These are phyloP conservation scores for Hippophae gyantsensis DNA, from an alignment of 306 rosid genomes.

Conservation along the genomic window DNA sequence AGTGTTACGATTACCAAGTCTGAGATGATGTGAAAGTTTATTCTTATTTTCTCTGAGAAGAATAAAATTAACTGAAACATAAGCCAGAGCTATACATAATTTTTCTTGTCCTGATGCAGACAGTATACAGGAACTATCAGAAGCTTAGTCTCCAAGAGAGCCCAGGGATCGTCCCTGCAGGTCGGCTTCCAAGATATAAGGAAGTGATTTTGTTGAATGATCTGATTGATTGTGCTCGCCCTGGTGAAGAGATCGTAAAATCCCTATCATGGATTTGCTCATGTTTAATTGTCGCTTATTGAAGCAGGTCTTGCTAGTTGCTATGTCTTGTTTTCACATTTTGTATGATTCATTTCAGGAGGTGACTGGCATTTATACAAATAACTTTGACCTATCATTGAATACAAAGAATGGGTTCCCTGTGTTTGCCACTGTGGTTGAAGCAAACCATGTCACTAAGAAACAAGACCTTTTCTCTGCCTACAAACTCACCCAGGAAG, in stretches of 20 bases:
- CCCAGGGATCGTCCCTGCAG: slow-evolving; percentile 99
- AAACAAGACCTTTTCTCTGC: slow-evolving; percentile 95
- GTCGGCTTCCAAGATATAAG: slow-evolving; percentile 95
- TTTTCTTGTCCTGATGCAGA: slow-evolving; percentile 40
- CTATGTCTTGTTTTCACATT: slow-evolving; percentile 14
- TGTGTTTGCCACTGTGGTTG: slow-evolving; percentile 96
- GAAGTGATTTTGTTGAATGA: slow-evolving; percentile 94
- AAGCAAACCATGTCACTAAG: slow-evolving; percentile 84
- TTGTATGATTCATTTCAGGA: slow-evolving; percentile 48
- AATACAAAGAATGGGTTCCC: slow-evolving; percentile 98
- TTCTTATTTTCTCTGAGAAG: neutral
- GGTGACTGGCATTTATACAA: slow-evolving; percentile 90
- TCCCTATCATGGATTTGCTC: slow-evolving; percentile 22
- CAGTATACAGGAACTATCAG: slow-evolving; percentile 90
- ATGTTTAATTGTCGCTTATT: slow-evolving; percentile 3
- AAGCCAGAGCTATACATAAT: neutral
- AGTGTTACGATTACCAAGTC: neutral
- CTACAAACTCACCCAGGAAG: slow-evolving; percentile 93
- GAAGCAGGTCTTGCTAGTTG: slow-evolving; percentile 11
- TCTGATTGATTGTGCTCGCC: slow-evolving; percentile 96
- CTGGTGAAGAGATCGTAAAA: slow-evolving; percentile 93
- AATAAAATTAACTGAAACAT: neutral
- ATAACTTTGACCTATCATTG: slow-evolving; percentile 86
- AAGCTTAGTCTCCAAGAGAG: slow-evolving; percentile 97
- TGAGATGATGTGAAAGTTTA: neutral